Evolutionary conservation across 441 rosid species (phyloP).

Genomic region (Adansonia rubrostipa): DNA sequence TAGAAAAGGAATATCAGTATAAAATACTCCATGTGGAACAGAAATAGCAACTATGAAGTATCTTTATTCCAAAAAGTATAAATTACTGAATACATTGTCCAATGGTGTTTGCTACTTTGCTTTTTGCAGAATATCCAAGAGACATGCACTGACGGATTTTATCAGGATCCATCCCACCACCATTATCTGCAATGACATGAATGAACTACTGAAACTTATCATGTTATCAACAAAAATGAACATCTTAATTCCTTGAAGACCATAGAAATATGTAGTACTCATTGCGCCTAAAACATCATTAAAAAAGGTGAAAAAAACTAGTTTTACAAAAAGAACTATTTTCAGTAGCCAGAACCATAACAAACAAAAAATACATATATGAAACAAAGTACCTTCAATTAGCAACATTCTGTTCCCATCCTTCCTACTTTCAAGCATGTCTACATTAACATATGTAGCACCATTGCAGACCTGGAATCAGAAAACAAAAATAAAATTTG

Average conservation of each 20-base stretch:
- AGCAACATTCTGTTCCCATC: slow-evolving; percentile 73
- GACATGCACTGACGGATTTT: slow-evolving; percentile 48
- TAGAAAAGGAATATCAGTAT: slow-evolving; percentile 15
- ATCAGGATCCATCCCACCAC: slow-evolving; percentile 96
- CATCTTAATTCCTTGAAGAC: neutral
- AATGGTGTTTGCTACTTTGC: slow-evolving; percentile 33
- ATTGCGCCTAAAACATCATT: neutral
- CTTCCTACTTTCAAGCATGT: slow-evolving; percentile 65
- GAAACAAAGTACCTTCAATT: slow-evolving; percentile 60
- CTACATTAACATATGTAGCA: slow-evolving; percentile 75
- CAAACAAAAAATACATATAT: neutral
- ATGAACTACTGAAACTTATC: neutral
- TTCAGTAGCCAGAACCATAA: neutral
- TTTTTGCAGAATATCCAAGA: too few relatives aligned
- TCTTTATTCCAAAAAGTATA: neutral
- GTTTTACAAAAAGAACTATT: neutral
- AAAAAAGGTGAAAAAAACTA: neutral
- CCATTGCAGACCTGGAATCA: slow-evolving; percentile 67
- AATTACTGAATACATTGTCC: slow-evolving; percentile 68
- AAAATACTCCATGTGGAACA: slow-evolving; percentile 2
- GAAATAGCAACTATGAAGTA: neutral
- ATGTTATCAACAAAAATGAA: neutral
- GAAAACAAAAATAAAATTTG: neutral
- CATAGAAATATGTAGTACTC: neutral
- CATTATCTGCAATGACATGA: slow-evolving; percentile 61